Evolutionary conservation across 2,329 filamentous ascomycete genomes (phyloP).

Genomic region (Diaporthe citri): DNA sequence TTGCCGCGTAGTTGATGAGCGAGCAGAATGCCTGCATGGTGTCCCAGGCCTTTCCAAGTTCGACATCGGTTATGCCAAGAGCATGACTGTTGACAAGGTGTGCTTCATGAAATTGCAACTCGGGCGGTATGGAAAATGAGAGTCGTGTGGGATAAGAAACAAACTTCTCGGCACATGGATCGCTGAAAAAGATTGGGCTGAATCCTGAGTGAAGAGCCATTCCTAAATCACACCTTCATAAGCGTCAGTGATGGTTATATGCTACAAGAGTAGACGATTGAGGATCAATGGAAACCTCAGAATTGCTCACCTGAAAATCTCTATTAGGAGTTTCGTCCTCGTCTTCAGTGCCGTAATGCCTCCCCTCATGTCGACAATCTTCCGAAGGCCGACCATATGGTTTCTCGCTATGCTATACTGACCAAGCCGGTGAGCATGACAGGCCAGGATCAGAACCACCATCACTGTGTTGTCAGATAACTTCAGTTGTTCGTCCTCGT

Average conservation of each 20-base stretch:
- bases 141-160: slow-evolving; percentile 11
- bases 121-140: not conserved
- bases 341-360: slow-evolving; percentile 48
- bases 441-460: slow-evolving; percentile 49
- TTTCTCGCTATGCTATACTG: slow-evolving; percentile 47
- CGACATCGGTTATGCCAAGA: slow-evolving; percentile 31
- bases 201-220: slow-evolving; percentile 20
- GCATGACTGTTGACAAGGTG: not conserved
- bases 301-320: slow-evolving; percentile 49
- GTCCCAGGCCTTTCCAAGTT: slow-evolving; percentile 43
- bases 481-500: slow-evolving; percentile 42
- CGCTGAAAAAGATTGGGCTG: slow-evolving; percentile 19
- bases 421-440: slow-evolving; percentile 47
- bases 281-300: not conserved
- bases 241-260: not conserved
- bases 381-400: slow-evolving; percentile 53
- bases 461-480: slow-evolving; percentile 49
- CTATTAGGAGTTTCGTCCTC: slow-evolving; percentile 51
- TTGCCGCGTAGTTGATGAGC: slow-evolving; percentile 44
- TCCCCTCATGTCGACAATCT: slow-evolving; percentile 53
- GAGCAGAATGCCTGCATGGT: slow-evolving; percentile 44
- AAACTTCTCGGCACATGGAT: not conserved
- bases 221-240: slow-evolving; percentile 31
- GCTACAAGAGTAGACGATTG: too few species aligned
- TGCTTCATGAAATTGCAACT: not conserved